phyloP scores from a whole-genome alignment of 768 basidiomycete species.

The Amanita muscaria region DNA sequence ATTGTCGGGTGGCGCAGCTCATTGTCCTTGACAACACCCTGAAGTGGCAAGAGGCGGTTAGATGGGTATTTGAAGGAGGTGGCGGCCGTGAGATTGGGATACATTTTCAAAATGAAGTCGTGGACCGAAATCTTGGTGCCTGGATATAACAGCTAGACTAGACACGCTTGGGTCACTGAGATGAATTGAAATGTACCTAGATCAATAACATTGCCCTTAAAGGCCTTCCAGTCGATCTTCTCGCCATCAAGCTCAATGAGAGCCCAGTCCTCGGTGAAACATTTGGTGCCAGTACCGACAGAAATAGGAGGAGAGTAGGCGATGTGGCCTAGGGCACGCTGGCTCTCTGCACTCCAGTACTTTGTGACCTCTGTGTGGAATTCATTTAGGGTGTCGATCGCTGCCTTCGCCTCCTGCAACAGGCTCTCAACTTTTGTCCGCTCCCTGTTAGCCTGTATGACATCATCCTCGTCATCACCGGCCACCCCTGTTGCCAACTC shows the following conservation, averaged over 20 bases:
- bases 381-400: constrained; percentile 10
- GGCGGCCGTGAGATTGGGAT: not conserved
- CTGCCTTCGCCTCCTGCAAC: not conserved
- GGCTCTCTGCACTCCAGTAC: constrained; percentile 11
- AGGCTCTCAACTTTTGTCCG: not conserved
- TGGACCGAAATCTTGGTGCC: not conserved
- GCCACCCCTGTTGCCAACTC: not conserved
- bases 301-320: constrained; percentile 21
- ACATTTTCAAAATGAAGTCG: not conserved
- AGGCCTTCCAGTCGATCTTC: constrained; percentile 24
- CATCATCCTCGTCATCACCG: not conserved
- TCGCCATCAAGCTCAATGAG: constrained; percentile 22
- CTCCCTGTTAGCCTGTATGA: not conserved
- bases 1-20: constrained; percentile 20
- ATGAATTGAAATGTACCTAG: constrained; percentile 18
- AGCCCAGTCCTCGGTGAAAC: constrained; percentile 27
- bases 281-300: constrained; percentile 16
- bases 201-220: constrained; percentile 24
- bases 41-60: constrained; percentile 17
- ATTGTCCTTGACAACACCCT: constrained; percentile 19
- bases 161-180: not conserved
- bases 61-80: not conserved
- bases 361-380: constrained; percentile 22
- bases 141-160: not conserved
- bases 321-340: constrained; percentile 27